Conservation (phyloP, 2,329 filamentous ascomycete species). For the Rachicladosporium sp. region DNA sequence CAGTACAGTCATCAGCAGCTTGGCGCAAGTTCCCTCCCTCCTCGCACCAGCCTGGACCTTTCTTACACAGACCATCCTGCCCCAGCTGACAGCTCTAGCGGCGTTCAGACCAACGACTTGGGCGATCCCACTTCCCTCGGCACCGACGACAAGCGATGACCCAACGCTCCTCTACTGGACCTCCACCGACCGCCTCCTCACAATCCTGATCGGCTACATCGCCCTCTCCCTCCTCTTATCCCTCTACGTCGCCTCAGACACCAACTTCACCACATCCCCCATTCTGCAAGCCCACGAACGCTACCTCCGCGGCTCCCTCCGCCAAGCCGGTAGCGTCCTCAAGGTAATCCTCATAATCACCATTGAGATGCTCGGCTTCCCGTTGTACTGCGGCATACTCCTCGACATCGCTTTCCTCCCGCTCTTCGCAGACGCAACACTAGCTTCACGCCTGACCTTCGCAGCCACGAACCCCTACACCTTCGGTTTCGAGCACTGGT, state of each 20-base stretch:
- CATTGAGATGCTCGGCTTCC: conserved; percentile 97
- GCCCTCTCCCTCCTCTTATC: conserved; percentile 63
- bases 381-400: conserved; percentile 84
- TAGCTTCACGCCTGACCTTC: conserved; percentile 67
- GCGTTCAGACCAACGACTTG: conserved; percentile 11
- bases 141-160: conserved; percentile 18
- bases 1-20: conserved; percentile 3
- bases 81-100: conserved; percentile 11
- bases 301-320: conserved; percentile 65
- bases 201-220: conserved; percentile 69
- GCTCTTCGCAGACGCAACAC: conserved; percentile 69
- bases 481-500: conserved; percentile 96
- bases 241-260: conserved; percentile 64
- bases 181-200: conserved; percentile 48
- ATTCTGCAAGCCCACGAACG: conserved; percentile 53
- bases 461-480: conserved; percentile 69
- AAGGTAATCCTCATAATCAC: conserved; percentile 98
- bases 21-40: conserved; percentile 7
- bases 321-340: conserved; percentile 90
- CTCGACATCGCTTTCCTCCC: conserved; percentile 82
- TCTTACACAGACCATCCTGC: conserved; percentile 7
- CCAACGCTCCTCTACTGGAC: conserved; percentile 31
- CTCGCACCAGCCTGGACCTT: neutral
- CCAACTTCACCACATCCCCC: conserved; percentile 51
- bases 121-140: conserved; percentile 11